Evolutionary conservation across 1,139 yeast species (phyloP).

Genomic region (Yamadazyma songkhlaensis): DNA sequence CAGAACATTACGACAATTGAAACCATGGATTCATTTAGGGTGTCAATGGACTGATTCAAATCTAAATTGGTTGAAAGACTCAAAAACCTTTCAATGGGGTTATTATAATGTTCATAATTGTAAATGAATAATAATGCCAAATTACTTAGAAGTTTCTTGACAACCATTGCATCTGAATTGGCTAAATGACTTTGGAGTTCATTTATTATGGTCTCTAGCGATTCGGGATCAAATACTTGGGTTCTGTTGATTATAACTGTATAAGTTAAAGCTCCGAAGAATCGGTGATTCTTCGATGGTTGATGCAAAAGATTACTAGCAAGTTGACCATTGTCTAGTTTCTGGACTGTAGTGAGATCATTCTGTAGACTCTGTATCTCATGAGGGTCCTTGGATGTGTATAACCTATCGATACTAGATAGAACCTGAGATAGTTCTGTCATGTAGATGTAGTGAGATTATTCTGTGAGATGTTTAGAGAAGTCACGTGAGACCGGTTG

Average conservation of each 20-base stretch:
- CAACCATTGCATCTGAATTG: conserved; percentile 19
- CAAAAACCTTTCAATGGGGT: conserved; percentile 11
- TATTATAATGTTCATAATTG: conserved; percentile 19
- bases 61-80: not conserved
- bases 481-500: too few species aligned
- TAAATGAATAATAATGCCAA: conserved; percentile 48
- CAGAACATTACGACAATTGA: conserved; percentile 28
- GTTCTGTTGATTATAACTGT: conserved; percentile 53
- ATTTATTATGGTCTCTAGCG: conserved; percentile 8
- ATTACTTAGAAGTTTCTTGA: conserved; percentile 46
- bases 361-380: conserved; percentile 48
- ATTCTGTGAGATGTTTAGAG: not conserved
- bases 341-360: conserved; percentile 53
- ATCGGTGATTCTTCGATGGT: conserved; percentile 50
- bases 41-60: not conserved
- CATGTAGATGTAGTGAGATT: conserved; percentile 1
- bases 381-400: conserved; percentile 40
- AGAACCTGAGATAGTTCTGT: conserved; percentile 8
- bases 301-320: conserved; percentile 46
- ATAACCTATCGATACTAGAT: conserved; percentile 36
- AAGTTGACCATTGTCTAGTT: conserved; percentile 46
- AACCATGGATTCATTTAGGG: conserved; percentile 5
- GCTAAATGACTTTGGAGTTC: conserved; percentile 10
- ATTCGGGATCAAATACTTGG: conserved; percentile 10
- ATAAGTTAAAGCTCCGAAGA: conserved; percentile 72